Base-by-base conservation (phyloP, 495 filamentous ascomycete genomes). In the Xylaria intraflava region DNA sequence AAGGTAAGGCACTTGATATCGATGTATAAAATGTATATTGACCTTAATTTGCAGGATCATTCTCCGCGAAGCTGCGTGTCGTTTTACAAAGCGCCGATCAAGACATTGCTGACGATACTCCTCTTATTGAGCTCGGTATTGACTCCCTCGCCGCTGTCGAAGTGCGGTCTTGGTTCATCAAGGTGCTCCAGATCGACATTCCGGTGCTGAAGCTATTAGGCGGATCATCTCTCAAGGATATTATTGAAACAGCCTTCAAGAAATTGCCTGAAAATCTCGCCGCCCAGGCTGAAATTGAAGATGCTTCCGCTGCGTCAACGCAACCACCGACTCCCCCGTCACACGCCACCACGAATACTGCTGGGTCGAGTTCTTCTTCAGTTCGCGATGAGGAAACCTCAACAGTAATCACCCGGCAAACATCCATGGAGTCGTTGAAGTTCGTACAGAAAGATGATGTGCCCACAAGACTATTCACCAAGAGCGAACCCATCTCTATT, bases 191-290 rank as follows among this genome's bases (percentile, higher is more conserved):
- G 0, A 61, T 66, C 10, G 69, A 80, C 33, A 52, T 80, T 1
- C 70, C 77, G 0, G 74, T 79, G 0, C 64, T 81, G 48, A 76
- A 80, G 62, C 69, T 80, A 11, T 24, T 81, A 0, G 58, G 67
- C 6, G 71, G 68, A 0, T 45, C 45, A 1, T 66, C 69, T 11
- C 62, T 76, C 16, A 8, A 7, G 0, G 49, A 59, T 17, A 35
- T 69, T 7, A n/a, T 69, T 7, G 23, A 58, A 6, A 42, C 61
- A 23, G 12, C 31, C 16, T 3, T 2, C n/a, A 12, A 61, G 62
- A 29, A 60, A 56, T 0, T 36, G 62, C 5, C 44, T 62, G 1
- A 55, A 58, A 6, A 56, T 64, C n/a, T n/a, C n/a, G n/a, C n/a
- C n/a, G n/a, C n/a, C n/a, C n/a, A n/a, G n/a, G 6, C 46, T 29